Conservation (phyloP, 805 yeast species). For the Candida xyloterini region DNA sequence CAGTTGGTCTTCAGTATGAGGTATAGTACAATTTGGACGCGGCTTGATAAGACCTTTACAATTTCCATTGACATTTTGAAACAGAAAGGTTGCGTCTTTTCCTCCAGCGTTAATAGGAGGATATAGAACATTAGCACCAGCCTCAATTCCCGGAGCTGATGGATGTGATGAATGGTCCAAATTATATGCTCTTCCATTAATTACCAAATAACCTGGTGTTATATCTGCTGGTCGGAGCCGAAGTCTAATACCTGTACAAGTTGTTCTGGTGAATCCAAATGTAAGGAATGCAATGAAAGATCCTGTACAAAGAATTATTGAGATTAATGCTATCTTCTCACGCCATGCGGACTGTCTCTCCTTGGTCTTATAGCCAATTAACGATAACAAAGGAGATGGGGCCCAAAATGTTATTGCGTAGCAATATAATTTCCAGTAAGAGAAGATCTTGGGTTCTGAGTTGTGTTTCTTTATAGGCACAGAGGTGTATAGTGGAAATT, state of each 20-base stretch:
- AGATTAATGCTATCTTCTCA: conserved; percentile 83
- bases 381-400: conserved; percentile 64
- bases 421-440: conserved; percentile 80
- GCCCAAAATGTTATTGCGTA: conserved; percentile 87
- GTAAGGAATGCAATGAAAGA: conserved; percentile 81
- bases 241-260: conserved; percentile 50
- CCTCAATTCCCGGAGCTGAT: conserved; percentile 70
- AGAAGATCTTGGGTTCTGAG: conserved; percentile 27
- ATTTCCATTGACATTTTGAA: conserved; percentile 89
- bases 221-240: conserved; percentile 65
- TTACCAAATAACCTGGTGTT: conserved; percentile 56
- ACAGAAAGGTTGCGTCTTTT: conserved; percentile 75
- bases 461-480: conserved; percentile 21
- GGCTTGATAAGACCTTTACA: conserved; percentile 79
- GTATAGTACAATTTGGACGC: conserved; percentile 65
- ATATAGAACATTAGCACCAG: conserved; percentile 69
- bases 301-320: conserved; percentile 71
- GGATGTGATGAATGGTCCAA: conserved; percentile 73
- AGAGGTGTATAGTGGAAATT: conserved; percentile 25
- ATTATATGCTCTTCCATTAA: conserved; percentile 80
- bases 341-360: conserved; percentile 96
- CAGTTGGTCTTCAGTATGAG: conserved; percentile 55
- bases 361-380: conserved; percentile 74
- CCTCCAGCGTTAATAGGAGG: conserved; percentile 91
- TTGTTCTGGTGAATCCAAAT: conserved; percentile 84